Percentiles rank a stretch among this genome's conserved stretches.
Conservation (phyloP, 148 eudicot genomes). For the Gaultheria prostrata region DNA sequence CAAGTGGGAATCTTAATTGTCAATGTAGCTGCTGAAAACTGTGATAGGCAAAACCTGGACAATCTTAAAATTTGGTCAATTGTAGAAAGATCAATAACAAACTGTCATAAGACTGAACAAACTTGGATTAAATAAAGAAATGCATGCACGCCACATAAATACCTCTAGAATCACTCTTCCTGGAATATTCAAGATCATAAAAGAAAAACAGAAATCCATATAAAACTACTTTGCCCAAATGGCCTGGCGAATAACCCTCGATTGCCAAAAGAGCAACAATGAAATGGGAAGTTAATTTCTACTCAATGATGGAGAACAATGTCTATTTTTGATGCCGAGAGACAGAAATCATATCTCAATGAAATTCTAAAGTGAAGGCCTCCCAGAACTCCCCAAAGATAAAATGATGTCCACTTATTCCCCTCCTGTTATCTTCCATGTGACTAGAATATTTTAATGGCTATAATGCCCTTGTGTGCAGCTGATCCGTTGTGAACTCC, state of each 20-base stretch:
- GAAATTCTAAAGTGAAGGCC: neutral
- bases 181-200: neutral
- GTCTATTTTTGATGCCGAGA: neutral
- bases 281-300: conserved; percentile 7
- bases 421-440: neutral
- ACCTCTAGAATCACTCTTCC: neutral
- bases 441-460: neutral
- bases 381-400: neutral
- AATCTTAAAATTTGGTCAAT: neutral
- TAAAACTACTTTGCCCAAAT: neutral
- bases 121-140: neutral
- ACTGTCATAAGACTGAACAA: neutral
- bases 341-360: neutral
- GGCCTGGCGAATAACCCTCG: neutral
- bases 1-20: neutral
- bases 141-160: neutral
- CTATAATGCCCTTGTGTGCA: neutral
- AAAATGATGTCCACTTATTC: neutral
- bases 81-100: neutral
- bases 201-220: neutral
- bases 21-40: neutral
- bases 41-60: neutral
- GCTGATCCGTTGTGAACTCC: too few relatives aligned
- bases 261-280: neutral
- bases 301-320: neutral